phyloP scores from a whole-genome alignment of 2,329 filamentous ascomycete species.

The Aspergillus sp. region DNA sequence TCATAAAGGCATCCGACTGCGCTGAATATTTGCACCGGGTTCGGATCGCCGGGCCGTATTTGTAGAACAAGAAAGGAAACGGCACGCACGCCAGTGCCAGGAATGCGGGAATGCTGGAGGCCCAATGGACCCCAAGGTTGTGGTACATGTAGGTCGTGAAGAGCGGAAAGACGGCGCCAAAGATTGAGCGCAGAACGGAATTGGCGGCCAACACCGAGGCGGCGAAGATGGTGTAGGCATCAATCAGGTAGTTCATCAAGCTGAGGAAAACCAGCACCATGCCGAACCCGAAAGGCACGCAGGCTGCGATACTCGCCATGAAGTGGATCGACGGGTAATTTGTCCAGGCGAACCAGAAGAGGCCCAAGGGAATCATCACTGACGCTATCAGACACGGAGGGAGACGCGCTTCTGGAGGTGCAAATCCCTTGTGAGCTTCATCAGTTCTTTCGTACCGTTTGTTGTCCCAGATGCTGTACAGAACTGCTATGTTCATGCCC shows the following conservation, averaged over 20 bases:
- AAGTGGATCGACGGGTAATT: not conserved
- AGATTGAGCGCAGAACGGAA: not conserved
- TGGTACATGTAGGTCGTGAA: constrained; percentile 51
- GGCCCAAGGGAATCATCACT: not conserved
- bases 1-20: constrained; percentile 40
- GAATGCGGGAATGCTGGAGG: constrained; percentile 49
- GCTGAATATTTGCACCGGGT: constrained; percentile 45
- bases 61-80: constrained; percentile 49
- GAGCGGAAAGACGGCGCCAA: constrained; percentile 33
- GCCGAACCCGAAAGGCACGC: not conserved
- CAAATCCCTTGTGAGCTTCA: not conserved
- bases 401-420: not conserved
- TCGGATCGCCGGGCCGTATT: constrained; percentile 43
- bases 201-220: not conserved
- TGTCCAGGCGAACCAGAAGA: constrained; percentile 6
- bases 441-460: not conserved
- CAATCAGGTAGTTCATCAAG: not conserved
- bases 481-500: not conserved
- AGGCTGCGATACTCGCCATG: not conserved
- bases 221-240: constrained; percentile 1
- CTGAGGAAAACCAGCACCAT: not conserved
- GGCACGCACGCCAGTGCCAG: constrained; percentile 48
- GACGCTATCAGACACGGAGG: not conserved
- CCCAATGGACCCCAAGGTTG: constrained; percentile 53
- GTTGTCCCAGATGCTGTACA: not conserved